Evolutionary conservation across 75 land plant genomes (phyloP).

Genomic region (Picea sitchensis): DNA sequence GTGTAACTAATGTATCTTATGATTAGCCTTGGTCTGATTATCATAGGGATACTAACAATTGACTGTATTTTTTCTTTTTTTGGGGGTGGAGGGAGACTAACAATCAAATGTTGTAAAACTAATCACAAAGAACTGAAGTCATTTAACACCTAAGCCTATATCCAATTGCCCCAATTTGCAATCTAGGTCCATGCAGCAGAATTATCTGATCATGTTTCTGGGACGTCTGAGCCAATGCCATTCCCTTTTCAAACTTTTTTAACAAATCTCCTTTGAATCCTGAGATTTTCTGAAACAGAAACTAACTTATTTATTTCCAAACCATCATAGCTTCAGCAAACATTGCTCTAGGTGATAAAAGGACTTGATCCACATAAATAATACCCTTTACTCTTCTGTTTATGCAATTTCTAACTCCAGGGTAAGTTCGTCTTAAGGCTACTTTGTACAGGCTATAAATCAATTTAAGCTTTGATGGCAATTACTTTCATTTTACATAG

Average conservation of each 20-base stretch:
- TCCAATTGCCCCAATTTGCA: neutral
- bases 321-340: neutral
- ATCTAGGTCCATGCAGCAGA: neutral
- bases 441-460: neutral
- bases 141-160: neutral
- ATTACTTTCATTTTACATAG: neutral
- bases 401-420: neutral
- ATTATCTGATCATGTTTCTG: neutral
- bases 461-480: neutral
- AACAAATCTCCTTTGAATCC: neutral
- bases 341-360: neutral
- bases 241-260: neutral
- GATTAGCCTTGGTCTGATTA: too few relatives aligned
- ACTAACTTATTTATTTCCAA: neutral
- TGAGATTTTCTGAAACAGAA: conserved; percentile 1
- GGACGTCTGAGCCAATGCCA: neutral
- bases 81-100: neutral
- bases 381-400: neutral
- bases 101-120: neutral
- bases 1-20: too few relatives aligned
- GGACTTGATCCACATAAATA: neutral
- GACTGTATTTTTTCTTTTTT: too few relatives aligned
- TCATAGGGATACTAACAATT: too few relatives aligned
- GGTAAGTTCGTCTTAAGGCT: too few relatives aligned
- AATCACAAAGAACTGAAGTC: neutral